A percentile compares a stretch with the other conserved stretches of the same genome.
phyloP scores from a whole-genome alignment of 352 stramenopile species.

The Phytophthora palmivora region DNA sequence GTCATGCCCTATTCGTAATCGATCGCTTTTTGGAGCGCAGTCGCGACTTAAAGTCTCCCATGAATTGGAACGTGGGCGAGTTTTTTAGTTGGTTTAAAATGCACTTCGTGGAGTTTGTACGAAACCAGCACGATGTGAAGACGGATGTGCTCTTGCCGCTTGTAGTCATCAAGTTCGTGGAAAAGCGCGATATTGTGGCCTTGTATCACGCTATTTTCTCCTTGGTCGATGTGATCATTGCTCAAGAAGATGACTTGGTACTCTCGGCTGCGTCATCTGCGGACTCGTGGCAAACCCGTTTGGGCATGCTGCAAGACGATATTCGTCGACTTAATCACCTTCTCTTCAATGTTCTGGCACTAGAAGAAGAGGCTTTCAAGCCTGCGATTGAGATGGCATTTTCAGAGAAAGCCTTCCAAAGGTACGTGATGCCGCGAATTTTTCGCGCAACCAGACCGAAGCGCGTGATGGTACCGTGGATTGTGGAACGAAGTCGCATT shows the following conservation, averaged over 20 bases:
- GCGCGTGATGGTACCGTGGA: slow-evolving; percentile 80
- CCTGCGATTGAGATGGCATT: slow-evolving; percentile 71
- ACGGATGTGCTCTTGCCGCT: slow-evolving; percentile 67
- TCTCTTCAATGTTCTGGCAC: slow-evolving; percentile 66
- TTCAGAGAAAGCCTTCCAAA: slow-evolving; percentile 72
- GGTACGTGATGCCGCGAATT: slow-evolving; percentile 79
- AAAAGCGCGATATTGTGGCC: slow-evolving; percentile 68
- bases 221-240: slow-evolving; percentile 63
- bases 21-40: slow-evolving; percentile 80
- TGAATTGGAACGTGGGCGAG: slow-evolving; percentile 65
- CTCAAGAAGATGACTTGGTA: slow-evolving; percentile 62
- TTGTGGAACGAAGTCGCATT: slow-evolving; percentile 76
- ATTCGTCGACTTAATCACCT: slow-evolving; percentile 80
- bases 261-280: slow-evolving; percentile 55
- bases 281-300: slow-evolving; percentile 49
- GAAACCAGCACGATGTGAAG: slow-evolving; percentile 77
- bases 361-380: slow-evolving; percentile 73
- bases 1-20: slow-evolving; percentile 85
- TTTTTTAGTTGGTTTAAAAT: slow-evolving; percentile 87
- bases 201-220: slow-evolving; percentile 74
- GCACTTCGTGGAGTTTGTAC: slow-evolving; percentile 84
- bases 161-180: slow-evolving; percentile 61
- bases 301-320: slow-evolving; percentile 66
- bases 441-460: slow-evolving; percentile 72
- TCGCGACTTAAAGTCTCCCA: slow-evolving; percentile 43